Evolutionary conservation across 2,329 filamentous ascomycete species (phyloP).

Genomic region (Chaetomiaceae sp.): DNA sequence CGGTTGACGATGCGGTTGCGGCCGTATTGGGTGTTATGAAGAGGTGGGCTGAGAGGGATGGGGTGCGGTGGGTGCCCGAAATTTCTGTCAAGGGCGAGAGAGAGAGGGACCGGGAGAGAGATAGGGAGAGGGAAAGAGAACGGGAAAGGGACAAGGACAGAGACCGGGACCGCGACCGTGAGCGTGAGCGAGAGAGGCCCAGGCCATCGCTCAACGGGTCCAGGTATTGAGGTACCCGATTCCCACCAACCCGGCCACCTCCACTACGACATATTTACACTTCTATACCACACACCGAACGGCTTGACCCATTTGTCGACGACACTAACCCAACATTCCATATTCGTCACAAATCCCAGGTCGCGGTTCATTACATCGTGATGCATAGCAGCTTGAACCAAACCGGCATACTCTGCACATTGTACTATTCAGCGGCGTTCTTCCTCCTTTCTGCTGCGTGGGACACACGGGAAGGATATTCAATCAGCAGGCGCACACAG

Average conservation of each 20-base stretch:
- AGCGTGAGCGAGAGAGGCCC: slow-evolving; percentile 5
- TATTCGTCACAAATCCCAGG: not conserved
- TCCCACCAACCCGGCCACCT: not conserved
- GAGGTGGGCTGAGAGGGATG: slow-evolving; percentile 42
- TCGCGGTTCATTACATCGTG: not conserved
- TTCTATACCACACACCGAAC: not conserved
- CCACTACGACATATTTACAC: not conserved
- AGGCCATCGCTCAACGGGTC: slow-evolving; percentile 10
- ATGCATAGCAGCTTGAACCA: not conserved
- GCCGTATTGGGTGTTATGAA: slow-evolving; percentile 39
- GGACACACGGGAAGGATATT: not conserved
- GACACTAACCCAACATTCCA: no score
- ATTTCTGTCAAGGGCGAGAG: slow-evolving; percentile 23
- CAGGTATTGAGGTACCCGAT: not conserved
- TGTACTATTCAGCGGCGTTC: not conserved
- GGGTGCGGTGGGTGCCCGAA: slow-evolving; percentile 44
- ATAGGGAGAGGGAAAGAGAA: no score
- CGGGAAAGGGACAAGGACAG: slow-evolving; percentile 2
- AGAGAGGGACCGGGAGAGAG: slow-evolving; percentile 2
- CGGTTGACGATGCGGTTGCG: slow-evolving; percentile 41
- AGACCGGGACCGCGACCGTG: not conserved
- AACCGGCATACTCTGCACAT: not conserved
- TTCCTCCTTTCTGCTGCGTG: not conserved
- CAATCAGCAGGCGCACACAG: not conserved
- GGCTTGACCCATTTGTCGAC: not conserved